These are phyloP conservation scores for Solanum ossicruentum DNA, from an alignment of 257 asterid species.

Conservation along the genomic window DNA sequence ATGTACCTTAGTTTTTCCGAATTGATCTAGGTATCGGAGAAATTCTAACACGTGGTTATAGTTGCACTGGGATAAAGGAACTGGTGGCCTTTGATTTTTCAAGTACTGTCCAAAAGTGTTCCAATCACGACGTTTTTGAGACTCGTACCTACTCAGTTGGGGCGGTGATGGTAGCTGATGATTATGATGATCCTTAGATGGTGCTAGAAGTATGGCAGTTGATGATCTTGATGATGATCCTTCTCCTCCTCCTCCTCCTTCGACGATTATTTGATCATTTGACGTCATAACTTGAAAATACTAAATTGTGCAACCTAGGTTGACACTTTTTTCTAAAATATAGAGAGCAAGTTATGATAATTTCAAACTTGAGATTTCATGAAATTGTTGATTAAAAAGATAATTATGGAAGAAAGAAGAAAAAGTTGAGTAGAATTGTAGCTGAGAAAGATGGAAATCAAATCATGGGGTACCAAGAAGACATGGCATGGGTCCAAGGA, in stretches of 20 bases:
- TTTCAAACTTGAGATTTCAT: background rate
- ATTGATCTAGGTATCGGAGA: slow-evolving; percentile 2
- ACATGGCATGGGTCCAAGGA: slow-evolving; percentile 1
- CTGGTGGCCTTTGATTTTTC: background rate
- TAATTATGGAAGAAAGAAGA: background rate
- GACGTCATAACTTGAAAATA: background rate
- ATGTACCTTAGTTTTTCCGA: slow-evolving; percentile 1
- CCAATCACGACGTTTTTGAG: slow-evolving; percentile 5
- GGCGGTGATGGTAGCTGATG: background rate
- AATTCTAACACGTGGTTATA: background rate
- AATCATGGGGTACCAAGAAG: background rate
- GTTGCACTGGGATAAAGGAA: background rate
- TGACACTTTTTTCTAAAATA: background rate
- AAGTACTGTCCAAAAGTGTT: slow-evolving; percentile 2
- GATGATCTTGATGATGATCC: background rate
- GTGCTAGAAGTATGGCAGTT: background rate
- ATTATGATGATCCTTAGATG: background rate
- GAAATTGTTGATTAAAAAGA: background rate
- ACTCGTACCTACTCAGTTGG: background rate
- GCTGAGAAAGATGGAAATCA: background rate
- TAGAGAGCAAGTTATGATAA: background rate
- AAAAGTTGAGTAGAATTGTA: background rate
- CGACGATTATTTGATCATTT: background rate
- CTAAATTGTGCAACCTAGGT: background rate
- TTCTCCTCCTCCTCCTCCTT: background rate